phyloP scores from a whole-genome alignment of 2,329 filamentous ascomycete genomes.

The Chaetomium globosum region DNA sequence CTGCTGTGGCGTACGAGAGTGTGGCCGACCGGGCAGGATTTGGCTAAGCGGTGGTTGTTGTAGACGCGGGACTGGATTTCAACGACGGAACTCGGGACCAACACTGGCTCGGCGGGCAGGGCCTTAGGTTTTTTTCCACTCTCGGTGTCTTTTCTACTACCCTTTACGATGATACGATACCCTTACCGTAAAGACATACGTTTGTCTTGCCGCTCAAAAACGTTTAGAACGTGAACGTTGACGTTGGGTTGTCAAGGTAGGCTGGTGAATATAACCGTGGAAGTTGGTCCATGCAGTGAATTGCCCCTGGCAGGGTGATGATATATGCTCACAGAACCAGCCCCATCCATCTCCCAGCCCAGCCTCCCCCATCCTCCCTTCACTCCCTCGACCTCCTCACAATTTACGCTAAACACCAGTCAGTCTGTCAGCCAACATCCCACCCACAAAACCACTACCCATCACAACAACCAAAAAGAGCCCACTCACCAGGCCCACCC shows the following conservation, averaged over 20 bases:
- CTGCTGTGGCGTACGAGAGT: not conserved
- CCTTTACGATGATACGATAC: constrained; percentile 25
- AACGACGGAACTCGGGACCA: constrained; percentile 1
- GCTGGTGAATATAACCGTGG: not conserved
- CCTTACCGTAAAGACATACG: constrained; percentile 10
- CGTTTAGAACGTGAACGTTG: not conserved
- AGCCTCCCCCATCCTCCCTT: not conserved
- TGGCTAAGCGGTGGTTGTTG: constrained; percentile 1
- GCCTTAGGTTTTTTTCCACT: constrained; percentile 5
- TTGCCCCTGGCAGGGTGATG: not conserved
- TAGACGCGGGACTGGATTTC: constrained; percentile 19
- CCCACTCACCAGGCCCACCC: constrained; percentile 35
- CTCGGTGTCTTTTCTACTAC: constrained; percentile 7
- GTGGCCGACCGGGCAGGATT: not conserved
- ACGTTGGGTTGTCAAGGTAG: not conserved
- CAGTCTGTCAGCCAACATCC: not conserved
- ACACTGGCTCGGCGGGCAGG: constrained; percentile 13
- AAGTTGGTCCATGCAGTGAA: not conserved
- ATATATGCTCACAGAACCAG: not conserved
- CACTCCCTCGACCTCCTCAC: not conserved
- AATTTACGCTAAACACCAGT: not conserved
- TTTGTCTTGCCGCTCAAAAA: not conserved
- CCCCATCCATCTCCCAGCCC: not conserved
- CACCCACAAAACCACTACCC: not conserved
- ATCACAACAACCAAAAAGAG: not conserved